These are phyloP conservation scores for Scedosporium boydii DNA, from an alignment of 2,329 filamentous ascomycete species.

Conservation along the genomic window DNA sequence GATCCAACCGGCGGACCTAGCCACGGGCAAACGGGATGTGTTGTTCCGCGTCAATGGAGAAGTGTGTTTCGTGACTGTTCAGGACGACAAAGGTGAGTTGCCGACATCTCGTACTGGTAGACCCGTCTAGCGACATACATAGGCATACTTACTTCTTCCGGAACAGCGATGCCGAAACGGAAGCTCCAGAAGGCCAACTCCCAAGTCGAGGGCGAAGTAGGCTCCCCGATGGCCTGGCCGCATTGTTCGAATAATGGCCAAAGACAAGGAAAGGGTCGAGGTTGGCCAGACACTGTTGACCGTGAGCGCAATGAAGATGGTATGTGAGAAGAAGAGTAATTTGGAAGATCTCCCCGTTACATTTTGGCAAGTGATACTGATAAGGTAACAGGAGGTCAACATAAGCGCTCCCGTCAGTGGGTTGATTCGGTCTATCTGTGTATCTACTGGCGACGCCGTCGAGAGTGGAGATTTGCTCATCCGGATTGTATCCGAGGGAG, in stretches of 20 bases:
- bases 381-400: too few relatives aligned
- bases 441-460: too few relatives aligned
- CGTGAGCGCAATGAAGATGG: slow-evolving; percentile 99
- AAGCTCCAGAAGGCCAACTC: slow-evolving; percentile 86
- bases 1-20: slow-evolving; percentile 87
- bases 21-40: slow-evolving; percentile 93
- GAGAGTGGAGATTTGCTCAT: too few relatives aligned
- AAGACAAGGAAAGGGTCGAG: slow-evolving; percentile 89
- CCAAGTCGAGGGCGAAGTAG: slow-evolving; percentile 82
- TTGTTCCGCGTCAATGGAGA: slow-evolving; percentile 99
- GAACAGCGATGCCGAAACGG: too few relatives aligned
- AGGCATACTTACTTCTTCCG: too few relatives aligned
- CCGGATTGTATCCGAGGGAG: too few relatives aligned
- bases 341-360: too few relatives aligned
- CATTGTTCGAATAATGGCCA: slow-evolving; percentile 86
- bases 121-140: too few relatives aligned
- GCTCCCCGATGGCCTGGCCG: slow-evolving; percentile 96
- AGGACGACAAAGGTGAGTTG: slow-evolving; percentile 88
- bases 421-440: too few relatives aligned
- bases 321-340: slow-evolving; percentile 23
- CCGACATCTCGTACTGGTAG: slow-evolving; percentile 52
- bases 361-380: too few relatives aligned
- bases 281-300: slow-evolving; percentile 97
- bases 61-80: slow-evolving; percentile 85
- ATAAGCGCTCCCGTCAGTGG: too few relatives aligned